Conservation (phyloP, 1,139 yeast species). For the Hansenula sp. region DNA sequence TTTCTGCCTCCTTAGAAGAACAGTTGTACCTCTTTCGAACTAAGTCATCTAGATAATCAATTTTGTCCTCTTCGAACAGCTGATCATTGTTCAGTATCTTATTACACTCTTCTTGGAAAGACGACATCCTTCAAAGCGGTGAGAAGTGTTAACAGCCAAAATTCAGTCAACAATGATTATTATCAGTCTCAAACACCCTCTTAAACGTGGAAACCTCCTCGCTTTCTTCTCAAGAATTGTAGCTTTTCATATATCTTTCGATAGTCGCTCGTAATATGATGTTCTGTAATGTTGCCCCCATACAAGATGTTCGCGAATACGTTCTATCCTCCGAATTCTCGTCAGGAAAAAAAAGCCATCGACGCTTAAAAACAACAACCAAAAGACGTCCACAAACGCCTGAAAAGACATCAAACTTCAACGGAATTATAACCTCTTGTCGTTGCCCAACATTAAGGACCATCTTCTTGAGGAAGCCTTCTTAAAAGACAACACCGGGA, state of each 20-base stretch:
- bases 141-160: no score
- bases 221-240: not conserved
- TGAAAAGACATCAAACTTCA: not conserved
- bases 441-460: no score
- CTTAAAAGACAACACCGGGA: no score
- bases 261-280: no score
- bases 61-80: constrained; percentile 33
- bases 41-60: constrained; percentile 32
- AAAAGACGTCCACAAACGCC: not conserved
- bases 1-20: constrained; percentile 23
- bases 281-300: no score
- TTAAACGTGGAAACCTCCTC: not conserved
- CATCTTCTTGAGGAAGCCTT: no score
- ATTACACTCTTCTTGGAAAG: constrained; percentile 27
- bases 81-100: constrained; percentile 25
- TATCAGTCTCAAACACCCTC: no score
- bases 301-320: not conserved
- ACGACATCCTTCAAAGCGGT: no score
- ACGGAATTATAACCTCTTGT: no score
- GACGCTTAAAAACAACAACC: not conserved
- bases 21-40: constrained; percentile 20
- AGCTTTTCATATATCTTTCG: no score
- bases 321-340: not conserved
- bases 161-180: no score
- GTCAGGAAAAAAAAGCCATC: not conserved